phyloP scores from a whole-genome alignment of 495 filamentous ascomycete genomes.

The Aspergillus affinis region DNA sequence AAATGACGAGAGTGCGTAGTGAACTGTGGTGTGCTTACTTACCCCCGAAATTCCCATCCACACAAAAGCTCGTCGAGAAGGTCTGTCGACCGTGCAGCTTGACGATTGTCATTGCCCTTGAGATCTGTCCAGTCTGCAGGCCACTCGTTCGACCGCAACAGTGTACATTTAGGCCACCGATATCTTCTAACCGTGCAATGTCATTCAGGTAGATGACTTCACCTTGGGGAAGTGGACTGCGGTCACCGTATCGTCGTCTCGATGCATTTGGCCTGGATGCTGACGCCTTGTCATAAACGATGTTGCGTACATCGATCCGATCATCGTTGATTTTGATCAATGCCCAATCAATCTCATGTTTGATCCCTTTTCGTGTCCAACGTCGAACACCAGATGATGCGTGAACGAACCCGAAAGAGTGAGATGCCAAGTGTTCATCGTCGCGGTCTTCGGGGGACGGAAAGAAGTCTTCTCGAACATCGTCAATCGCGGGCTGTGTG shows the following conservation, averaged over 20 bases:
- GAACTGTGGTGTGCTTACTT: constrained; percentile 28
- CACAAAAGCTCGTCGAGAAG: constrained; percentile 77
- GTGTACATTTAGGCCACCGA: constrained; percentile 76
- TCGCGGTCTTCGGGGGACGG: constrained; percentile 59
- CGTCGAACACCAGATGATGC: constrained; percentile 86
- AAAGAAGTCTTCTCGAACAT: constrained; percentile 80
- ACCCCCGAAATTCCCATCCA: constrained; percentile 70
- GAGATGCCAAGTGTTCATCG: constrained; percentile 73
- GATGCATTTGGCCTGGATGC: constrained; percentile 23
- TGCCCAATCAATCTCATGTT: constrained; percentile 96
- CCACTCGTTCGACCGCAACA: constrained; percentile 91
- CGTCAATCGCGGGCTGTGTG: constrained; percentile 85
- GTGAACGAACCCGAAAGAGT: constrained; percentile 77
- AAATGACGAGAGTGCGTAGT: background rate
- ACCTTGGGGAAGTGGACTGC: constrained; percentile 16
- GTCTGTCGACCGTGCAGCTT: constrained; percentile 79
- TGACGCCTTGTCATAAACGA: constrained; percentile 51
- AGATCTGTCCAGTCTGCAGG: constrained; percentile 72
- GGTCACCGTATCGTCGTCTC: constrained; percentile 16
- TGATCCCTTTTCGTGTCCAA: constrained; percentile 59
- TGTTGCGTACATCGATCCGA: constrained; percentile 69
- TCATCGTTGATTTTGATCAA: constrained; percentile 76
- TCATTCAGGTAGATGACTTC: constrained; percentile 42
- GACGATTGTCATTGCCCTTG: constrained; percentile 72
- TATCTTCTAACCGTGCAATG: constrained; percentile 48